Conservation (phyloP, 2,329 filamentous ascomycete genomes). For the Pseudopyrenochaeta lycopersici region DNA sequence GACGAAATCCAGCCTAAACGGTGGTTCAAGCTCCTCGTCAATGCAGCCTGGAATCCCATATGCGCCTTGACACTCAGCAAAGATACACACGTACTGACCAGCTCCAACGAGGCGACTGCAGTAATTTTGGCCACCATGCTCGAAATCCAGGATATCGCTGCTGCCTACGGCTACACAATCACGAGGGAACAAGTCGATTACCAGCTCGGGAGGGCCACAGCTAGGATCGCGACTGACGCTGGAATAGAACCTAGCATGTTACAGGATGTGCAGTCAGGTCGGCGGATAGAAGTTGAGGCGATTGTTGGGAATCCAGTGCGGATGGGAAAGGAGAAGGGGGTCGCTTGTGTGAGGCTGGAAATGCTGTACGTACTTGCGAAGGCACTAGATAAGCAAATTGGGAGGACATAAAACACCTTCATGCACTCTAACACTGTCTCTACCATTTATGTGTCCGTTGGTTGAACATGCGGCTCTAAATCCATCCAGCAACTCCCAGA, state of each 20-base stretch:
- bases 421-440: too few relatives aligned
- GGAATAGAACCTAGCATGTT: slow-evolving; percentile 62
- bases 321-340: slow-evolving; percentile 51
- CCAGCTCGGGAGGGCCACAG: slow-evolving; percentile 50
- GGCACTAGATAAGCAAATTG: slow-evolving; percentile 50
- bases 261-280: slow-evolving; percentile 54
- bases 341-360: slow-evolving; percentile 54
- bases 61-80: slow-evolving; percentile 65
- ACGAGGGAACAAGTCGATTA: slow-evolving; percentile 48
- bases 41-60: slow-evolving; percentile 69
- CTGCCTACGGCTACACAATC: slow-evolving; percentile 52
- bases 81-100: slow-evolving; percentile 60
- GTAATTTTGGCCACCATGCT: slow-evolving; percentile 55
- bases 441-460: too few relatives aligned
- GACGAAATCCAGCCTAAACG: slow-evolving; percentile 65
- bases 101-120: slow-evolving; percentile 48
- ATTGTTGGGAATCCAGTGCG: slow-evolving; percentile 59
- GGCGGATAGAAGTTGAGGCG: slow-evolving; percentile 60
- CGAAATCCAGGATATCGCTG: slow-evolving; percentile 55
- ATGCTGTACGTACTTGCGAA: slow-evolving; percentile 57
- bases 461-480: too few relatives aligned
- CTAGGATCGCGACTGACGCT: slow-evolving; percentile 42
- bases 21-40: slow-evolving; percentile 69
- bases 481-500: too few relatives aligned
- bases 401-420: slow-evolving; percentile 2